A percentile compares a stretch with the other conserved stretches of the same genome.
phyloP scores from a whole-genome alignment of 2,329 filamentous ascomycete species.

The Ceratocystis harringtonii region DNA sequence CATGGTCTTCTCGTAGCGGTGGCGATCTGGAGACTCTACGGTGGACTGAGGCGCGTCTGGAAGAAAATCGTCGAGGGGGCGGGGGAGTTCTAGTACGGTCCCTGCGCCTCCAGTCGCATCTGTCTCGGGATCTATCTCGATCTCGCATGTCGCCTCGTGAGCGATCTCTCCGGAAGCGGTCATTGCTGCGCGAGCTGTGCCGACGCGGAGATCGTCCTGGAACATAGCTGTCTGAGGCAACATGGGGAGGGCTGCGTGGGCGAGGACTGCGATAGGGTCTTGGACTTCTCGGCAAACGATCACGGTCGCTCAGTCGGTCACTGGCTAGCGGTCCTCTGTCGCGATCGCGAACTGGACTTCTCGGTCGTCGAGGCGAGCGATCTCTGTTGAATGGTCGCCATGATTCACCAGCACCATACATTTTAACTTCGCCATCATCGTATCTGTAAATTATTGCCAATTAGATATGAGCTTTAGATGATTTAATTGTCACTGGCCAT shows the following conservation, averaged over 20 bases:
- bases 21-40: slow-evolving; percentile 22
- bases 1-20: slow-evolving; percentile 22
- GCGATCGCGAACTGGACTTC: slow-evolving; percentile 21
- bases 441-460: slow-evolving; percentile 28
- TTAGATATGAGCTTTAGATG: background rate
- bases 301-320: slow-evolving; percentile 18
- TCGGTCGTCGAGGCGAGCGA: slow-evolving; percentile 27
- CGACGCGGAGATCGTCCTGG: slow-evolving; percentile 31
- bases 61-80: slow-evolving; percentile 22
- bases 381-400: slow-evolving; percentile 42
- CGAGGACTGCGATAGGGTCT: slow-evolving; percentile 21
- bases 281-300: slow-evolving; percentile 27
- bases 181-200: slow-evolving; percentile 28
- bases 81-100: slow-evolving; percentile 23
- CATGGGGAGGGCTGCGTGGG: slow-evolving; percentile 26
- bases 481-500: background rate
- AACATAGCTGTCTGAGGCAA: slow-evolving; percentile 32
- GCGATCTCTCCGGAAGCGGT: slow-evolving; percentile 30
- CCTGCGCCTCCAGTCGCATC: slow-evolving; percentile 20
- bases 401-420: slow-evolving; percentile 47
- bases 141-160: slow-evolving; percentile 31
- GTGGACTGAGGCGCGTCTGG: slow-evolving; percentile 27
- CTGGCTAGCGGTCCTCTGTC: background rate
- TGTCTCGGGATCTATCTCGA: slow-evolving; percentile 18
- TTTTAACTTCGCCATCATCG: slow-evolving; percentile 46